phyloP scores from a whole-genome alignment of 179 eudicot genomes.

The Spergularia azorica region DNA sequence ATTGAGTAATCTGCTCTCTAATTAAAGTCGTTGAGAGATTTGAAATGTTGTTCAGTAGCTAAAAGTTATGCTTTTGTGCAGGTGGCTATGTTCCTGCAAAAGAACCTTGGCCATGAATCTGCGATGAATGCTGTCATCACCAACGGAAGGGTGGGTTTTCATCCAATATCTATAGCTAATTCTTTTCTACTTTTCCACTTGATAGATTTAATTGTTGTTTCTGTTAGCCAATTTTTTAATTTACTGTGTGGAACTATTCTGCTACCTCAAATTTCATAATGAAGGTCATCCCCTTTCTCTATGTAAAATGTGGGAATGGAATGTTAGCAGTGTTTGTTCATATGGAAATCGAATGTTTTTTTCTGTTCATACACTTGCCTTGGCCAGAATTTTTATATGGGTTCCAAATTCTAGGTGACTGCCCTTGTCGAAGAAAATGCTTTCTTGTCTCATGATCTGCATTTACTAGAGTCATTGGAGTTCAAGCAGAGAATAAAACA shows the following conservation, averaged over 20 bases:
- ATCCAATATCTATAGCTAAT: constrained; percentile 2
- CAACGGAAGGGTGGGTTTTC: constrained; percentile 87
- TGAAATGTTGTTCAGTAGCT: neutral
- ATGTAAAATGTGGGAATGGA: neutral
- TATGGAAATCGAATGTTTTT: neutral
- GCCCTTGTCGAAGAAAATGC: constrained; percentile 42
- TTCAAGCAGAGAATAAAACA: constrained; percentile 86
- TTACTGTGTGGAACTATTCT: neutral
- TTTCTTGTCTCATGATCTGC: constrained; percentile 81
- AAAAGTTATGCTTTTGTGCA: constrained; percentile 38
- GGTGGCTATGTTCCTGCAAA: constrained; percentile 64
- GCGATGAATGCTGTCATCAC: constrained; percentile 81
- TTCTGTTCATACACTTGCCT: neutral
- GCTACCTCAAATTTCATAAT: neutral
- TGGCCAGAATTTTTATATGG: neutral
- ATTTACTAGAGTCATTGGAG: constrained; percentile 83
- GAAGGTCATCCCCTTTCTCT: neutral
- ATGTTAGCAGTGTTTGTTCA: neutral
- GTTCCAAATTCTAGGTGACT: constrained; percentile 45
- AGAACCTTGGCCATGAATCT: constrained; percentile 63
- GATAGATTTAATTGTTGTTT: neutral
- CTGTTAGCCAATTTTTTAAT: neutral
- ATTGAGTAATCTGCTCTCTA: neutral
- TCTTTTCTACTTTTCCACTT: neutral
- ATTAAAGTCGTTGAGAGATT: too few species aligned